Base-by-base conservation (phyloP, 176 grass and related monocot genomes). In the Neostapfia colusana region DNA sequence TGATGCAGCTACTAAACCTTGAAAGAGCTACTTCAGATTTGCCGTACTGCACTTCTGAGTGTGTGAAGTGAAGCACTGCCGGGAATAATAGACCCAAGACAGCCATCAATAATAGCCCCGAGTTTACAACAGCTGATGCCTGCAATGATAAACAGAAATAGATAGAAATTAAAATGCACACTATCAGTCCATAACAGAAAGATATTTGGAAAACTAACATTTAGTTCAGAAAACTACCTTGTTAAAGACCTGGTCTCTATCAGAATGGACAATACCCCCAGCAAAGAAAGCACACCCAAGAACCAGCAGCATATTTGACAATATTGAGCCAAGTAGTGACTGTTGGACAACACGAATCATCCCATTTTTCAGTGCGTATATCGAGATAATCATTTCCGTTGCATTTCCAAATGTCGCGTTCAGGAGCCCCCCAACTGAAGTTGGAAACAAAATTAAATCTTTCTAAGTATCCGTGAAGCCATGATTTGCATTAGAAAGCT, bases 401-500 rank as follows among this genome's bases (percentile, higher is more conserved):
- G 95, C 95, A 75, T 99, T 99, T 49, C 91, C 95, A 83, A 99
- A 95, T 42, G 95, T 99, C 44, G 91, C 95, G 85, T 94, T 99
- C 67, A 99, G 80, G 20, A 99, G 87, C 1, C 95, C 95, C 46
- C 95, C 95, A 79, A 99, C 95, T 99, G 80, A 77, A 95, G 17
- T 79, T 77, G 15, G 42, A 41, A 4, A 54, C 7, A 40, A 64
- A 67, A 85, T n/a, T 50, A 25, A 36, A 42, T 85, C 51, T 60
- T 82, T 61, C 70, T 63, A 9, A 55, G 63, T 38, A 16, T 51
- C 65, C 31, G 4, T 78, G 41, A 70, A 26, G 36, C 20, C 26
- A 56, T 48, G 18, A 82, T 67, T 84, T 70, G 67, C 26, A 15
- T 21, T 25, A 37, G 6, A 62, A 75, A 85, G 48, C 8, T 40